Base-by-base conservation (phyloP, 2,329 filamentous ascomycete genomes). In the Clathrospora elynae region DNA sequence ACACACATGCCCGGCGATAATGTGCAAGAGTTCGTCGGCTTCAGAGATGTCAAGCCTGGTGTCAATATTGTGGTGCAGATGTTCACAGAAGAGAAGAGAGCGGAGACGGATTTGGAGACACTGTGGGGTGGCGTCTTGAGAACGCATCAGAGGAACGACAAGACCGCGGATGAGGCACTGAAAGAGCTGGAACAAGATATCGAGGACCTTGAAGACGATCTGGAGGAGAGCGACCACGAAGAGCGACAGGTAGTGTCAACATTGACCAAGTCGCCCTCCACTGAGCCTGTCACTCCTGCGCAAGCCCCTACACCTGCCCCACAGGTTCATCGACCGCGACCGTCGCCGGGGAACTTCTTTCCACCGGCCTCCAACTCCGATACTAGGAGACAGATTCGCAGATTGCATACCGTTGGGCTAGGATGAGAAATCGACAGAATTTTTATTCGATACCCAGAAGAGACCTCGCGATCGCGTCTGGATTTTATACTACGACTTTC, bases 21-120 rank as follows among this genome's bases (percentile, higher is more conserved):
- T 4, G 57, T 61, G 9, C 77, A 82, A 10, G 76, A 80, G 6
- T 83, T 91, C 43, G 84, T 90, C 22, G 92, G 92, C 0, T 96
- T 96, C 62, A 88, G 90, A 2, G 74, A 75, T 23, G 62, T 75
- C 42, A 75, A 71, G 7, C 72, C 75, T 6, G 82, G 81, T 1
- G 80, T 81, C 2, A 81, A 79, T 39, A 75, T 88, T 37, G 84
- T 88, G 22, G 80, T 88, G 25, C 85, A 88, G 66, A 80, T 88
- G 73, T 80, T 88, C 62, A 87, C 83, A 0, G 83, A 86, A 53
- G 83, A 85, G 61, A 88, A 87, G 71, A 74, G 85, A 55, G 78
- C 74, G 19, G 82, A 87, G 55, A 76, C 87, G 22, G 80, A 87
- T 61, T 68, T 88, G 38, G 85, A 88, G 59, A 76, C 75, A 11